Evolutionary conservation across 2,329 filamentous ascomycete species (phyloP).

Genomic region (Teratosphaeria nubilosa): DNA sequence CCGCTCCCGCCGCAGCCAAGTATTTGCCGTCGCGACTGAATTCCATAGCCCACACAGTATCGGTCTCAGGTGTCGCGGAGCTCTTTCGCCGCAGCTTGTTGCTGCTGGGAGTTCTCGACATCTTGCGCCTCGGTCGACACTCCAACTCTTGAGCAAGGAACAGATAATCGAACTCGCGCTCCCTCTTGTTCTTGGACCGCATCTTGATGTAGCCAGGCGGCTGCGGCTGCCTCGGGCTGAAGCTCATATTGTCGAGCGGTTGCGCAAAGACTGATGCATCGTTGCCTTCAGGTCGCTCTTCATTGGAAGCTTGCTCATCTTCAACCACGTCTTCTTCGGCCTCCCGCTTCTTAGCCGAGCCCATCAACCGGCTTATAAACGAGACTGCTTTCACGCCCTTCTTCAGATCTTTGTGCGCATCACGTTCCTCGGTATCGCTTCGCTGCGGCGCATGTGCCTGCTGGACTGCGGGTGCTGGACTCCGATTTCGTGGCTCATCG

Average conservation of each 20-base stretch:
- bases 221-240: conserved; percentile 76
- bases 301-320: conserved; percentile 51
- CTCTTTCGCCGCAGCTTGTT: conserved; percentile 29
- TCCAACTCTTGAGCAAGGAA: conserved; percentile 86
- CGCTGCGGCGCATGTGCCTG: background rate
- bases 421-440: conserved; percentile 1
- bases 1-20: conserved; percentile 84
- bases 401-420: conserved; percentile 48
- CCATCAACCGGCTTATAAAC: conserved; percentile 80
- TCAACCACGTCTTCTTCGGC: conserved; percentile 32
- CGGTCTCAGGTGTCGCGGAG: conserved; percentile 29
- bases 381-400: conserved; percentile 68
- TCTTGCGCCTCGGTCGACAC: conserved; percentile 9
- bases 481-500: background rate
- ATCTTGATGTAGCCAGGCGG: conserved; percentile 88
- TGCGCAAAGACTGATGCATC: conserved; percentile 76
- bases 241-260: conserved; percentile 60
- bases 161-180: conserved; percentile 70
- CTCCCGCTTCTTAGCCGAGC: conserved; percentile 60
- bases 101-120: conserved; percentile 11
- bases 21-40: conserved; percentile 90
- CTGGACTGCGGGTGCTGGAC: conserved; percentile 4
- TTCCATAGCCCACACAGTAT: conserved; percentile 79
- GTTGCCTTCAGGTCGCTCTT: conserved; percentile 65
- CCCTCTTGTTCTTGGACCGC: conserved; percentile 67